A percentile compares a stretch with the other conserved stretches of the same genome.
Evolutionary conservation across 2,329 filamentous ascomycete genomes (phyloP).

Genomic region (Beauveria asiatica): DNA sequence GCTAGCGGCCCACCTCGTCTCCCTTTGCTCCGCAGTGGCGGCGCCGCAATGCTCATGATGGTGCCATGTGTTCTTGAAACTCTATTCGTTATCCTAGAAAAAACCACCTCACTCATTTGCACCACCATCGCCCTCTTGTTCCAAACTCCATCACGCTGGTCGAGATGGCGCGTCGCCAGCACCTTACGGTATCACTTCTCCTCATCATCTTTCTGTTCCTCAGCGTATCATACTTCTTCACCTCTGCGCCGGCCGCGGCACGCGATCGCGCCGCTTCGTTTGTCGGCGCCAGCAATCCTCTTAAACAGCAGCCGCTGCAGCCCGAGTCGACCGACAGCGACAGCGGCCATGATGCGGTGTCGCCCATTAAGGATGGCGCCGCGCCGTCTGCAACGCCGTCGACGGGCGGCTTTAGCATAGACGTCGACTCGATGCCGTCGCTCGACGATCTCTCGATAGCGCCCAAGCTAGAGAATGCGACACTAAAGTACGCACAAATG

Average conservation of each 20-base stretch:
- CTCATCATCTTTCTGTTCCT: constrained; percentile 48
- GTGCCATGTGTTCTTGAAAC: not conserved
- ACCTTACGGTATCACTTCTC: constrained; percentile 45
- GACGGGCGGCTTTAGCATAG: constrained; percentile 23
- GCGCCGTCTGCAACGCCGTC: constrained; percentile 16
- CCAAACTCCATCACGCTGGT: not conserved
- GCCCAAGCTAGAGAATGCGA: constrained; percentile 75
- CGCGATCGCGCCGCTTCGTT: not conserved
- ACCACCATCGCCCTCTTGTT: not conserved
- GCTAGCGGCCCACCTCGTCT: not conserved
- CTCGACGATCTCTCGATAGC: constrained; percentile 65
- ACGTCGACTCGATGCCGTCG: constrained; percentile 35
- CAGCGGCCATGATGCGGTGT: constrained; percentile 2
- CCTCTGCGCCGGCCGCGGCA: constrained; percentile 14
- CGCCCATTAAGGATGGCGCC: constrained; percentile 20
- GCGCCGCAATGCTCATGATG: not conserved
- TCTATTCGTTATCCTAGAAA: not conserved
- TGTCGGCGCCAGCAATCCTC: not conserved
- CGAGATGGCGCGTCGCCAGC: constrained; percentile 44
- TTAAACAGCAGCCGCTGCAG: not conserved
- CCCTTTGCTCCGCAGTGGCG: not conserved
- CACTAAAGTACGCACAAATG: constrained; percentile 50
- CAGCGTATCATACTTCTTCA: constrained; percentile 49
- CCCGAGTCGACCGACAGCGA: not conserved
- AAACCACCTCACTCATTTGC: not conserved